phyloP scores from a whole-genome alignment of 176 grass and related monocot genomes.

The Chloris gayana region DNA sequence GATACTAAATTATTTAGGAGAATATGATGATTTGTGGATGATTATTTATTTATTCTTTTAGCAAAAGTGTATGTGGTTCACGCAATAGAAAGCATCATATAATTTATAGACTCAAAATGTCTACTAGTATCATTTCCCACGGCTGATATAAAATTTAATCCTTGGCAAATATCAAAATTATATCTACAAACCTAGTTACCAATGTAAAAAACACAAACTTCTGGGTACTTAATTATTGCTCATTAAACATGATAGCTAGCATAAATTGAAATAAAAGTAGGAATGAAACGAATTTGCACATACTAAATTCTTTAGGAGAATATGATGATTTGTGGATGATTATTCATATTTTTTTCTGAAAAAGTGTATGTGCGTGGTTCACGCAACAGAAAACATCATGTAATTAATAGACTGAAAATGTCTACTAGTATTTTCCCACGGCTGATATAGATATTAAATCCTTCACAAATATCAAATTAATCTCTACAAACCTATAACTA shows the following conservation, averaged over 20 bases:
- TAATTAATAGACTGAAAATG: too few relatives aligned
- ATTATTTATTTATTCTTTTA: not conserved
- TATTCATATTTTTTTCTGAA: not conserved
- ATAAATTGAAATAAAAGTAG: not conserved
- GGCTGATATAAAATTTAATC: not conserved
- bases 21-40: not conserved
- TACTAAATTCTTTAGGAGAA: not conserved
- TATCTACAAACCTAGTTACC: not conserved
- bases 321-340: not conserved
- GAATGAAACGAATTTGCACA: too few relatives aligned
- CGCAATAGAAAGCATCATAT: not conserved
- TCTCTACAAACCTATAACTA: too few relatives aligned
- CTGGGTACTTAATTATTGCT: not conserved
- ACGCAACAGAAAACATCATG: not conserved
- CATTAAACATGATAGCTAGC: not conserved
- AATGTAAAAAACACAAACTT: not conserved
- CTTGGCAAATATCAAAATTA: not conserved
- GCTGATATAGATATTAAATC: too few relatives aligned
- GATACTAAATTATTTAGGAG: not conserved
- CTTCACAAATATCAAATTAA: too few relatives aligned
- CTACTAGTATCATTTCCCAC: not conserved
- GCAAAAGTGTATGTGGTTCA: not conserved
- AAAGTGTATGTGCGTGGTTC: not conserved
- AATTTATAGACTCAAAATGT: not conserved
- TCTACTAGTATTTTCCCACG: too few relatives aligned